Evolutionary conservation across 768 basidiomycete genomes (phyloP), one percentile per base, ranked within the genome.

Genomic region (Clavaria fumosa): DNA sequence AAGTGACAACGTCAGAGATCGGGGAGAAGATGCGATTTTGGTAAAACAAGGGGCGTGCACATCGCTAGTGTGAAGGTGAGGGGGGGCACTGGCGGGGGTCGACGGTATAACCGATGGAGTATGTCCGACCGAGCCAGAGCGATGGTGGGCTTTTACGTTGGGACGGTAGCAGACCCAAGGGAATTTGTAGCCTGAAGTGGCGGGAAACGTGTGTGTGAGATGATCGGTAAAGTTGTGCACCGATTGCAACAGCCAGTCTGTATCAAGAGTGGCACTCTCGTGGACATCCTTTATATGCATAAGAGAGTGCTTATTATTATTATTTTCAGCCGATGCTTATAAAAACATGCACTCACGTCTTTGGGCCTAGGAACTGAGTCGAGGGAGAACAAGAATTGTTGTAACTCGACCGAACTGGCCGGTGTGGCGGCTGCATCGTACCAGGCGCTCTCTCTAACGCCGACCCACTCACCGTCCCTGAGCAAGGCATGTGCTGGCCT

Each of bases 371-470:
- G 52, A 23, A 48, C 42, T 5, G 49, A 31, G 6, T 75, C 70
- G 18, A 72, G 58, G 6, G 67, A 64, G 46, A 83, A 69, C 7
- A 79, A 60, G 31, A 90, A 49, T 50, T 82, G 84, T 59, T 89
- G 81, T 22, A 90, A 53, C 47, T 89, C 75, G 15, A 85, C 52
- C 12, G 61, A 58, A 15, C 61, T 47, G 0, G 58, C 44, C 12
- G 39, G 45, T 1, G 49, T 51, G 31, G 52, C 55, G 11, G 51
- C 47, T 28, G 52, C 58, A 10, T 52, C 54, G 14, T 52, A 41
- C 69, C 77, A 78, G 2, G 65, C 64, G 11, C 60, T 55, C 35
- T 78, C 71, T 11, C 67, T 53, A 20, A 82, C 68, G 10, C 63
- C 54, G 5, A 75, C 57, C 80, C 84, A 89, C 43, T 76, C 68